A percentile compares a stretch with the other conserved stretches of the same genome.
Conservation (phyloP, 768 basidiomycete genomes). For the Amyloporia xantha region DNA sequence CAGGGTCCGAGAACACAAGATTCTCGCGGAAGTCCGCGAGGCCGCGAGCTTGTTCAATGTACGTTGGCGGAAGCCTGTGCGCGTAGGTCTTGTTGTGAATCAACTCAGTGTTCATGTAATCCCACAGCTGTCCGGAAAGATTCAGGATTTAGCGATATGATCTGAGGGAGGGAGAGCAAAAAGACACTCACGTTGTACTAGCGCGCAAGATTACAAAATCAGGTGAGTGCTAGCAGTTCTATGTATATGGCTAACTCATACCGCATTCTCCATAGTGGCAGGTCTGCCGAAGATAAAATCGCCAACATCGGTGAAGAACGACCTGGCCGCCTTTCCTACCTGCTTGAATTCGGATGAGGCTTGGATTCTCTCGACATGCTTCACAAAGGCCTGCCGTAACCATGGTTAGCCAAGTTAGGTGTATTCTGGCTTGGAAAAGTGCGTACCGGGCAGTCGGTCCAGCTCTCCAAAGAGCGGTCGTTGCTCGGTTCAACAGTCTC, state of each 20-base stretch:
- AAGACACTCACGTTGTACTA: constrained; percentile 68
- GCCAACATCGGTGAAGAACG: constrained; percentile 59
- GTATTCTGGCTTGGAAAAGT: background rate
- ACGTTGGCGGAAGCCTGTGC: constrained; percentile 71
- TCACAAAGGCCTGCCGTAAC: constrained; percentile 49
- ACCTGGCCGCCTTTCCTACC: constrained; percentile 44
- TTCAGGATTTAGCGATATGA: too few relatives aligned
- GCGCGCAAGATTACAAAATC: background rate
- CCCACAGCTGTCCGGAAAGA: constrained; percentile 70
- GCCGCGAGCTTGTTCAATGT: constrained; percentile 65
- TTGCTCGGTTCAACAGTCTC: constrained; percentile 84
- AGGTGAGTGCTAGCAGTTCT: constrained; percentile 12
- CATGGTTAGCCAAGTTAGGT: background rate
- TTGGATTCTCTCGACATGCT: constrained; percentile 56
- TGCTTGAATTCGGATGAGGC: constrained; percentile 60
- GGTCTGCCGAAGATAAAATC: constrained; percentile 71
- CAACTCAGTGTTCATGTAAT: constrained; percentile 70
- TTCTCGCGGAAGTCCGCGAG: constrained; percentile 79
- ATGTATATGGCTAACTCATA: constrained; percentile 28
- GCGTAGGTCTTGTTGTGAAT: constrained; percentile 80
- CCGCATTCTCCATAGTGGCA: constrained; percentile 61
- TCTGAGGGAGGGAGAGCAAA: too few relatives aligned
- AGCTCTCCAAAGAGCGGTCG: constrained; percentile 78
- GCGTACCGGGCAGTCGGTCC: constrained; percentile 54
- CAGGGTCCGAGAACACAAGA: constrained; percentile 59